These are phyloP conservation scores for Lathyrus aphaca DNA, from an alignment of 306 rosid genomes.

Conservation along the genomic window DNA sequence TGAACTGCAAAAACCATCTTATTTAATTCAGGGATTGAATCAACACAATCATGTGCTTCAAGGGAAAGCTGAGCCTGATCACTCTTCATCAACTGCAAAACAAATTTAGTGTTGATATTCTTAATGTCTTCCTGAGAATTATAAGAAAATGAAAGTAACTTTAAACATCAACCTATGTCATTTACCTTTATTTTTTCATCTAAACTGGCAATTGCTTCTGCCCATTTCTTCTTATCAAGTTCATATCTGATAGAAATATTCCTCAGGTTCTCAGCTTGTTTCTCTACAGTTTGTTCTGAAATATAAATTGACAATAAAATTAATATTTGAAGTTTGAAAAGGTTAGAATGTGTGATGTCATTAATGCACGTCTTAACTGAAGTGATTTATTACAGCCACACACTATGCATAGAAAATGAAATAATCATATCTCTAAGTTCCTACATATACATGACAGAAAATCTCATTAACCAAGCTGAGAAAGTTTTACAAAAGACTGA, in stretches of 20 bases:
- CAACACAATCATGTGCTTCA: constrained; percentile 80
- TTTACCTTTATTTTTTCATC: constrained; percentile 67
- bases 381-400: constrained; percentile 17
- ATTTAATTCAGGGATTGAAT: constrained; percentile 81
- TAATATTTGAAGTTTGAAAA: constrained; percentile 12
- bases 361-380: constrained; percentile 9
- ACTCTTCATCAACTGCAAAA: constrained; percentile 71
- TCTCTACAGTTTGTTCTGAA: constrained; percentile 74
- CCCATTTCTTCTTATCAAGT: constrained; percentile 69
- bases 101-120: constrained; percentile 34
- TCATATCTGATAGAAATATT: constrained; percentile 62
- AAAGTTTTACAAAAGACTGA: background rate
- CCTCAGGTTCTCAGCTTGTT: constrained; percentile 69
- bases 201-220: constrained; percentile 56
- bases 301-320: constrained; percentile 37
- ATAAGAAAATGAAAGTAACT: constrained; percentile 14
- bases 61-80: constrained; percentile 65
- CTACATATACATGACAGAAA: constrained; percentile 8
- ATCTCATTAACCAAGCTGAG: background rate
- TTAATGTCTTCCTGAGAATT: constrained; percentile 13
- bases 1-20: constrained; percentile 85
- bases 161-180: constrained; percentile 8
- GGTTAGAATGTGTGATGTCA: constrained; percentile 1
- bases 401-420: constrained; percentile 23
- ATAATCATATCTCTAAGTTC: constrained; percentile 20